These are phyloP conservation scores for Eimeria necatrix DNA, from an alignment of 169 alveolate species.

Conservation along the genomic window DNA sequence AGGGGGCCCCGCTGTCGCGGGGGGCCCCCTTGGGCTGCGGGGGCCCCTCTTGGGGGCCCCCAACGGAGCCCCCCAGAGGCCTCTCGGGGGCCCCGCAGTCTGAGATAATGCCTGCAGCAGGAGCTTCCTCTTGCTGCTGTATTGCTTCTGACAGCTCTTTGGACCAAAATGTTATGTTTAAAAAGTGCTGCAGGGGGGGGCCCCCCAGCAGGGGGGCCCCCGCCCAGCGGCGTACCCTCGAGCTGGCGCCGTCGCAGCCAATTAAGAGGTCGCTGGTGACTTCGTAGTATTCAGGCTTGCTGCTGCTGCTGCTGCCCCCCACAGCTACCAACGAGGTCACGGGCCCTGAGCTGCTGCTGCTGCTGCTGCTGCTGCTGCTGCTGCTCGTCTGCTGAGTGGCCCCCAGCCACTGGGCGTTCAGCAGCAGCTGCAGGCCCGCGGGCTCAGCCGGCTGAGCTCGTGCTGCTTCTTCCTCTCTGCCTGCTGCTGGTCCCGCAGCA, in stretches of 20 bases:
- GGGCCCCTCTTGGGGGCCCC: not conserved
- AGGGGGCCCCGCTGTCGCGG: too few relatives aligned
- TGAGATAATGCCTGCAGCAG: too few relatives aligned
- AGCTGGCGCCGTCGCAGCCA: slow-evolving; percentile 78
- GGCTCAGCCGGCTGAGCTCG: not conserved
- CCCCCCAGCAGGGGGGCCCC: slow-evolving; percentile 37
- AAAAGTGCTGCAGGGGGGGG: slow-evolving; percentile 69
- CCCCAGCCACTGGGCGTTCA: slow-evolving; percentile 34
- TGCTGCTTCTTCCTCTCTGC: not conserved
- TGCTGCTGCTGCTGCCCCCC: not conserved
- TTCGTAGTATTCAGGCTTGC: not conserved
- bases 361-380: not conserved
- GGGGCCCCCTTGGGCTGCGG: too few relatives aligned
- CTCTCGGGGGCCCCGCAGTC: not conserved
- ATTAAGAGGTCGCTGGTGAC: slow-evolving; percentile 70
- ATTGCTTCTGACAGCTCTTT: slow-evolving; percentile 66
- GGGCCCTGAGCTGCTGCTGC: slow-evolving; percentile 8
- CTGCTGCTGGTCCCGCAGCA: not conserved
- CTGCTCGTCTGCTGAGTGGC: slow-evolving; percentile 19
- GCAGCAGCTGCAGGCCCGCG: slow-evolving; percentile 32
- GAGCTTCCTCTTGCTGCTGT: not conserved
- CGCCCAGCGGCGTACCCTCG: slow-evolving; percentile 46
- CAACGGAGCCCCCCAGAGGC: not conserved
- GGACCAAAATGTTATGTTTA: slow-evolving; percentile 70
- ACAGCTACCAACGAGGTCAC: slow-evolving; percentile 13